Evolutionary conservation across 2,329 filamentous ascomycete species (phyloP), one percentile per base, ranked within the genome.

Genomic region (Beauveria scarabaeidicola): DNA sequence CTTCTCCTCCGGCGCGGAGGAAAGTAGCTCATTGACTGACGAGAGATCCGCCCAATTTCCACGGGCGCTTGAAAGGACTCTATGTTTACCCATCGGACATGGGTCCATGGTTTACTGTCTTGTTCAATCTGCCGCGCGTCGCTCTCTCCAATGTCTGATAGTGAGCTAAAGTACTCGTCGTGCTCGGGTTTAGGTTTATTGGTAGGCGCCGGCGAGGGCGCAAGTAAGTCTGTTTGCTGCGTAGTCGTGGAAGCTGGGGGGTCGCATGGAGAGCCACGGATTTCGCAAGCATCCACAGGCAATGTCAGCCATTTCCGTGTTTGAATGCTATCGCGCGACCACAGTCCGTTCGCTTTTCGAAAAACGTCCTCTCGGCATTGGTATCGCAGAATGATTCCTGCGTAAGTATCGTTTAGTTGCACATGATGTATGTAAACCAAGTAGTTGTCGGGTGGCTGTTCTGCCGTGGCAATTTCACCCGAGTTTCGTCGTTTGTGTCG

Each of bases 361-460:
- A 99, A 86, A 2, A 88, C 82, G 52, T 92, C 88, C 59, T 91
- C 86, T 63, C 89, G 84, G 71, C 93, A 97, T 66, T 90, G 88
- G 73, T 95, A 99, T 66, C 87, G 89, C 64, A 99, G 86, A 56
- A 94, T 88, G 54, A 99, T 86, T 3, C 94, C 93, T 1, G 92
- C 91, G 66, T 97, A 86, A 1, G 91, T 97, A 74, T 99, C 94
- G 48, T 83, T 83, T 15, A 87, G 83, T 66, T 87, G 82, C 19
- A 97, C 90, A 67, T 88, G 86, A 73, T 99, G 94, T 55, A 97
- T 79, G 72, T 97, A 99, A 19, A 93, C 92, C 63, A 97, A 76
- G 23, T 90, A 89, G 65, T 95, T 88, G 65, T 85, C 81, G 53
- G 84, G 79, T 38, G 88, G 84, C 38, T 84, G 79, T 54, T 86